These are phyloP conservation scores for Rhizophora apiculata DNA, from an alignment of 345 rosid genomes.

Conservation along the genomic window DNA sequence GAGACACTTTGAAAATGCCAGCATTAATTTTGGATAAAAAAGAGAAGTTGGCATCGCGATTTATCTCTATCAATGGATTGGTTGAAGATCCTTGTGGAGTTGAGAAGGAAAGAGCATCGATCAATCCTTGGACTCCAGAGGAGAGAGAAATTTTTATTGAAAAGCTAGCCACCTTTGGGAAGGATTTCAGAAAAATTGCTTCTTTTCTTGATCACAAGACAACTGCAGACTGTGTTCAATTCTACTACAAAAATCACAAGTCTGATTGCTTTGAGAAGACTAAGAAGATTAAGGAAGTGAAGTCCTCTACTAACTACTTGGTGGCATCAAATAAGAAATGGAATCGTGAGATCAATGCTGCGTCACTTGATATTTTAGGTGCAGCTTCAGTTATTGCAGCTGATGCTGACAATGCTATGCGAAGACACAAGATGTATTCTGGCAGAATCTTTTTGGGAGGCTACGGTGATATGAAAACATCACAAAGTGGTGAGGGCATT, in stretches of 20 bases:
- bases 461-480: constrained; percentile 37
- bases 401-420: constrained; percentile 43
- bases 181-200: constrained; percentile 83
- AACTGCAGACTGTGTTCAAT: constrained; percentile 93
- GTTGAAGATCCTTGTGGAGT: constrained; percentile 85
- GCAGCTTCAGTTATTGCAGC: constrained; percentile 75
- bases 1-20: constrained; percentile 83
- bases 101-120: constrained; percentile 83
- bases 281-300: constrained; percentile 68
- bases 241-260: constrained; percentile 96
- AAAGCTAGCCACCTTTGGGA: constrained; percentile 70
- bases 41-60: constrained; percentile 60
- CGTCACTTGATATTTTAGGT: constrained; percentile 75
- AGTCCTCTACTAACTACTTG: constrained; percentile 55
- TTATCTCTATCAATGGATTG: constrained; percentile 71
- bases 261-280: constrained; percentile 82
- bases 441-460: constrained; percentile 46
- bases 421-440: constrained; percentile 36
- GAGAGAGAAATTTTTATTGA: constrained; percentile 75
- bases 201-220: constrained; percentile 82
- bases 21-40: constrained; percentile 73
- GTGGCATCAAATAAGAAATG: constrained; percentile 63
- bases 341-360: constrained; percentile 65
- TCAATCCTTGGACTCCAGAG: constrained; percentile 84
- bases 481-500: constrained; percentile 41